Evolutionary conservation across 192 early-diverging fungal species (phyloP).

Genomic region (Chytriomyces sp.): DNA sequence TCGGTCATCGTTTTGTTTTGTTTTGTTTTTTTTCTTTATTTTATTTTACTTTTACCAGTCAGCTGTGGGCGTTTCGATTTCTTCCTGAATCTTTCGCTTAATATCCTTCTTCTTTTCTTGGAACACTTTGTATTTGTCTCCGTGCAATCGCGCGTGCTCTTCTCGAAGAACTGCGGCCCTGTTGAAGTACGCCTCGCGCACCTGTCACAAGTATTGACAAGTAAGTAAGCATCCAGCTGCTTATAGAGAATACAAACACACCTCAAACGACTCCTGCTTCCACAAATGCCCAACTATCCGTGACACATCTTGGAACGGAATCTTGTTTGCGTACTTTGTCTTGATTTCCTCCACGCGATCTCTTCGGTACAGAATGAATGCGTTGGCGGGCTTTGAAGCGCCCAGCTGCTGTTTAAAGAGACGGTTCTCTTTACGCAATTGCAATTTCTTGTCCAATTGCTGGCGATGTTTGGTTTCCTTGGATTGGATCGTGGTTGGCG

Average conservation of each 20-base stretch:
- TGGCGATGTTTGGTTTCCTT: no score
- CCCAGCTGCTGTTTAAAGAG: neutral
- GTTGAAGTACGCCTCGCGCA: neutral
- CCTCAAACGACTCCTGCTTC: neutral
- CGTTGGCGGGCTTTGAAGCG: neutral
- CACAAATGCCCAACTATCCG: neutral
- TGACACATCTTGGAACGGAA: neutral
- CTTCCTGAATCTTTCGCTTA: neutral
- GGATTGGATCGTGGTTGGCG: no score
- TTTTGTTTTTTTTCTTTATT: no score
- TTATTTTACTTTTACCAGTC: no score
- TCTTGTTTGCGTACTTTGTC: neutral
- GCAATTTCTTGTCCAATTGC: no score
- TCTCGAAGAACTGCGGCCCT: neutral
- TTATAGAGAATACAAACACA: neutral
- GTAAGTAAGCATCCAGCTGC: neutral
- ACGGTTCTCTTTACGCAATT: no score
- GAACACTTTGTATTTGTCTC: neutral
- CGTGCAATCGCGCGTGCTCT: neutral
- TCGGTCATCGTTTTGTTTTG: neutral
- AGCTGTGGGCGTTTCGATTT: no score
- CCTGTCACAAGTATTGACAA: neutral
- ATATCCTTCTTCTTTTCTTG: neutral
- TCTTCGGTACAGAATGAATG: constrained; percentile 12
- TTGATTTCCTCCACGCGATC: neutral